A percentile compares a stretch with the other conserved stretches of the same genome.
phyloP scores from a whole-genome alignment of 345 rosid species.

The Linum tenue region DNA sequence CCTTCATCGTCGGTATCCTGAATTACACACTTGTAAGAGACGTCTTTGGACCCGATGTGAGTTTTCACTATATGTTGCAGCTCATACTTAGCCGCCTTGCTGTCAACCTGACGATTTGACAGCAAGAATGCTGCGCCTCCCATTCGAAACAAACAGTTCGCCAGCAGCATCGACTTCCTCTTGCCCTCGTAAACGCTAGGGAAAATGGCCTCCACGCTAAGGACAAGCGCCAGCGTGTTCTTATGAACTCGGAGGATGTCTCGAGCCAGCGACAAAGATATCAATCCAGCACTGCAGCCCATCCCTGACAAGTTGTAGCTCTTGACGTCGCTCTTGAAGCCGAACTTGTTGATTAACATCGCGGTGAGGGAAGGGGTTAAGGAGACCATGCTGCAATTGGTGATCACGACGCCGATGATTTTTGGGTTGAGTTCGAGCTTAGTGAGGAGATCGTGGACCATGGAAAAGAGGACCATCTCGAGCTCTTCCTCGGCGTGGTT shows the following conservation, averaged over 20 bases:
- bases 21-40: conserved; percentile 3
- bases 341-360: conserved; percentile 69
- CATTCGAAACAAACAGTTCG: conserved; percentile 81
- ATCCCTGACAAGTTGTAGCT: conserved; percentile 76
- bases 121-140: conserved; percentile 61
- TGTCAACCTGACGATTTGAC: conserved; percentile 36
- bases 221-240: conserved; percentile 51
- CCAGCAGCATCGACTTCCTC: conserved; percentile 68
- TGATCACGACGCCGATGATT: conserved; percentile 55
- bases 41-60: conserved; percentile 6
- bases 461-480: conserved; percentile 58
- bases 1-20: conserved; percentile 13
- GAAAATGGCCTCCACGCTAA: conserved; percentile 68
- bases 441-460: conserved; percentile 51
- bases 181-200: conserved; percentile 65
- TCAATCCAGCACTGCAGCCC: conserved; percentile 77
- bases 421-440: conserved; percentile 59
- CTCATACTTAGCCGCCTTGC: conserved; percentile 7
- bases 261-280: conserved; percentile 59
- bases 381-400: conserved; percentile 68
- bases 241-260: conserved; percentile 68
- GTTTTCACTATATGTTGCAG: conserved; percentile 14
- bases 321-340: conserved; percentile 65
- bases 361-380: conserved; percentile 72
- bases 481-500: conserved; percentile 56